Base-by-base conservation (phyloP, 805 yeast genomes). In the Saccharomycopsis sp. region DNA sequence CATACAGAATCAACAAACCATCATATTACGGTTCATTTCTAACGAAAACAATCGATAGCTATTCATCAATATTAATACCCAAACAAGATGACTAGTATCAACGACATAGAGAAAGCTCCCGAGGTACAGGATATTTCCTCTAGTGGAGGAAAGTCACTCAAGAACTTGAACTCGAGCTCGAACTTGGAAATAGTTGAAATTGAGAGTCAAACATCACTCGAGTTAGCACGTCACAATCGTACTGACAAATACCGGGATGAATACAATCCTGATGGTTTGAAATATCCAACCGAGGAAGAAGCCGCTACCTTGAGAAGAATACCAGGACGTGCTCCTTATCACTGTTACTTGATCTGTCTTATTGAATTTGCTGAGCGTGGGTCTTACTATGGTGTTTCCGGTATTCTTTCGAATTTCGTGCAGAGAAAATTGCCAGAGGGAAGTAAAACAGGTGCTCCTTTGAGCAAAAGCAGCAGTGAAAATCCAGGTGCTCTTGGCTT, bases 301-400 rank as follows among this genome's bases (percentile, higher is more conserved):
- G 68, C 66, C 41, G 52, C 58, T 2, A 66, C 65, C 1, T 69
- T 70, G 52, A 70, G 74, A 58, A 70, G 72, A 59, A 64, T 74
- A 9, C 66, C 75, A 20, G 86, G 84, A 41, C 66, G 72, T 34
- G 79, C 83, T 54, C 79, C 82, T 14, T 71, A 71, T 57, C 73
- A 75, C 34, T 70, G 78, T 44, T 82, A 81, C 70, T 70, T 82
- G 56, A 77, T 84, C 58, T 82, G 80, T 61, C 54, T 73, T 3
- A 69, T 75, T 50, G 84, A 80, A 63, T 76, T 79, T 63, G 80
- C 82, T 18, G 83, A 79, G 67, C 73, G 83, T 70, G 83, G 80
- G 56, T 78, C 82, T 3, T 79, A 79, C 64, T 79, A 77, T 62
- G 80, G 82, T 23, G 72, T 73, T 8, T 64, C 70, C 46, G 77